Base-by-base conservation (phyloP, 1,139 yeast genomes). In the Pichia sp. region DNA sequence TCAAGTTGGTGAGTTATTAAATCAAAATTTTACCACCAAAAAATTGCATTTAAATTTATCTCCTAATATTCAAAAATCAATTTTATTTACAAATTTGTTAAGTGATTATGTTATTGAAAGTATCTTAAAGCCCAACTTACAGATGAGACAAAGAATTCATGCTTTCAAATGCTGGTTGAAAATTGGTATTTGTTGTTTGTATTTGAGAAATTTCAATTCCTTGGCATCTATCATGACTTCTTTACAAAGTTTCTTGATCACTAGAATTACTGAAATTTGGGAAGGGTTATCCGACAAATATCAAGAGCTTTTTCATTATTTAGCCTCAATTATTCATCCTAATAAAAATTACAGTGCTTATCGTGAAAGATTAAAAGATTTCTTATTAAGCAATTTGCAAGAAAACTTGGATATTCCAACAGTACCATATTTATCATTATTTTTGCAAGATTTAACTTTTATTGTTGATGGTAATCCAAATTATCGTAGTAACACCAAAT, bases 191-290 rank as follows among this genome's bases (percentile, higher is more conserved):
- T 84, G 90, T n/a, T 82, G 95, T 59, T 72, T 83, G 47, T 85
- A 86, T 58, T 71, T 88, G 60, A 73, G 94, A 52, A 89, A 89
- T 63, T 87, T 83, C 70, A 90, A 90, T 65, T 82, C 95, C 0
- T 70, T 88, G 50, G 92, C 96, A n/a, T 86, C 96, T 0, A 86
- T 90, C 46, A 78, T 89, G 64, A 84, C 94, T 0, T 79, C 95
- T 0, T 73, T 90, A 55, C 96, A 89, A 66, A 83, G 88, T 41
- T 92, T 87, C 59, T 75, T 86, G 44, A 74, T 90, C 46, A 79
- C 89, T 3, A 74, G 97, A 59, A 69, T 90, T 49, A 67, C 74
- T 34, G 71, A 68, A 47, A 67, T 87, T 2, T 88, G 96, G 96
- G 66, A 56, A 4, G 80, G 78, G 3, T 65, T 90, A 45, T 74